A percentile compares a stretch with the other conserved stretches of the same genome.
These are phyloP conservation scores for Secale cereale DNA, from an alignment of 176 grass and related monocot species.

Conservation along the genomic window DNA sequence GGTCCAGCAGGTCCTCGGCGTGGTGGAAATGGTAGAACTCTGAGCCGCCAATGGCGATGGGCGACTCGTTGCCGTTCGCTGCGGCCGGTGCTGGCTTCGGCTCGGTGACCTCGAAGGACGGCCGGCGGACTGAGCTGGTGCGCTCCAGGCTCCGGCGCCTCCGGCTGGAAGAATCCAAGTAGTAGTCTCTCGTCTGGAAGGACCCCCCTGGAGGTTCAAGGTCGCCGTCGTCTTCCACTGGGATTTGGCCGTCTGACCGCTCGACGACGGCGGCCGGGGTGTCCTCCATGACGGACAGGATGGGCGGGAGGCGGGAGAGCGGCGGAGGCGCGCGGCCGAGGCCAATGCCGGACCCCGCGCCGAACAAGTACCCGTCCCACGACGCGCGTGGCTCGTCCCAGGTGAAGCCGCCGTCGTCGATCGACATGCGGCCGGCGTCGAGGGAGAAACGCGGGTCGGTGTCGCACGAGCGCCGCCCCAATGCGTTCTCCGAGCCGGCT, in stretches of 20 bases:
- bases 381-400: conserved; percentile 98
- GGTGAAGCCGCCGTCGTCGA: conserved; percentile 78
- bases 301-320: conserved; percentile 75
- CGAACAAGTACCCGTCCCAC: conserved; percentile 93
- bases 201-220: conserved; percentile 53
- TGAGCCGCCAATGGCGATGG: conserved; percentile 44
- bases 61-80: conserved; percentile 41
- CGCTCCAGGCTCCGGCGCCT: conserved; percentile 72
- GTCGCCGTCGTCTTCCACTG: conserved; percentile 79
- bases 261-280: conserved; percentile 48
- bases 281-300: conserved; percentile 88
- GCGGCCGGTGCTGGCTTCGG: conserved; percentile 23
- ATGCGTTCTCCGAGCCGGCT: conserved; percentile 52
- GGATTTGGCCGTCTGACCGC: conserved; percentile 88
- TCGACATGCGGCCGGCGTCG: conserved; percentile 85
- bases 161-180: conserved; percentile 65
- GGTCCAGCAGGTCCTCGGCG: conserved; percentile 64
- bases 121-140: conserved; percentile 59
- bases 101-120: conserved; percentile 44
- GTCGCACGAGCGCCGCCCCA: conserved; percentile 80
- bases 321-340: conserved; percentile 52
- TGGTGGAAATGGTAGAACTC: conserved; percentile 90
- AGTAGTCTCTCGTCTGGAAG: conserved; percentile 74
- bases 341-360: conserved; percentile 41
- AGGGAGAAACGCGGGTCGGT: conserved; percentile 93